These are phyloP conservation scores for Stropharia rugosoannulata DNA, from an alignment of 768 basidiomycete genomes.

Conservation along the genomic window DNA sequence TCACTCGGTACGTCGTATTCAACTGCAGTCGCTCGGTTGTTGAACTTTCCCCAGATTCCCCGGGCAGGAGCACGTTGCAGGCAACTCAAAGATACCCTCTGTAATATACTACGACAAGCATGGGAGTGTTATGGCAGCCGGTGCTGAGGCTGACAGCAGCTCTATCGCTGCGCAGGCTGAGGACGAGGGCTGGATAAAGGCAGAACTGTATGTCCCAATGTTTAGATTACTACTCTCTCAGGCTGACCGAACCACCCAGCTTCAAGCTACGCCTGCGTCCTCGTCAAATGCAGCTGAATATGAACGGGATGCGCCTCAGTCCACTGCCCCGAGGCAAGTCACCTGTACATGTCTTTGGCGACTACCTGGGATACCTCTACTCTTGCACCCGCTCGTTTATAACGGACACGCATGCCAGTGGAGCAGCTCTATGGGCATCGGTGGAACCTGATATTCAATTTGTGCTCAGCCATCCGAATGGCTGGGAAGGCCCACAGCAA, in stretches of 20 bases:
- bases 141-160: slow-evolving; percentile 72
- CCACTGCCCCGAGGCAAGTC: slow-evolving; percentile 65
- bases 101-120: slow-evolving; percentile 70
- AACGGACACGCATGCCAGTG: slow-evolving; percentile 81
- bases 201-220: slow-evolving; percentile 58
- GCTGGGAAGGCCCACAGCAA: slow-evolving; percentile 80
- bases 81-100: slow-evolving; percentile 82
- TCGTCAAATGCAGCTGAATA: slow-evolving; percentile 74
- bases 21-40: slow-evolving; percentile 1
- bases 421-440: slow-evolving; percentile 63
- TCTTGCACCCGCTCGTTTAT: slow-evolving; percentile 75
- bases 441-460: slow-evolving; percentile 72
- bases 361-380: slow-evolving; percentile 76
- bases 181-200: slow-evolving; percentile 76
- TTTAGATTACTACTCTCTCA: background rate
- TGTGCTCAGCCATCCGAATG: slow-evolving; percentile 78
- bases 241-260: slow-evolving; percentile 30
- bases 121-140: slow-evolving; percentile 68
- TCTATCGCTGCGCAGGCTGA: slow-evolving; percentile 63
- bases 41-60: slow-evolving; percentile 54
- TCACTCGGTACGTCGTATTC: slow-evolving; percentile 57
- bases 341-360: slow-evolving; percentile 75
- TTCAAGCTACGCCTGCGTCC: slow-evolving; percentile 83
- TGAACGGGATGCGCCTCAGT: slow-evolving; percentile 82
- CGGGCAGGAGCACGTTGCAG: slow-evolving; percentile 83